Evolutionary conservation across 2,329 filamentous ascomycete species (phyloP), one percentile per base, ranked within the genome.

Genomic region (Penicillium olsonii): DNA sequence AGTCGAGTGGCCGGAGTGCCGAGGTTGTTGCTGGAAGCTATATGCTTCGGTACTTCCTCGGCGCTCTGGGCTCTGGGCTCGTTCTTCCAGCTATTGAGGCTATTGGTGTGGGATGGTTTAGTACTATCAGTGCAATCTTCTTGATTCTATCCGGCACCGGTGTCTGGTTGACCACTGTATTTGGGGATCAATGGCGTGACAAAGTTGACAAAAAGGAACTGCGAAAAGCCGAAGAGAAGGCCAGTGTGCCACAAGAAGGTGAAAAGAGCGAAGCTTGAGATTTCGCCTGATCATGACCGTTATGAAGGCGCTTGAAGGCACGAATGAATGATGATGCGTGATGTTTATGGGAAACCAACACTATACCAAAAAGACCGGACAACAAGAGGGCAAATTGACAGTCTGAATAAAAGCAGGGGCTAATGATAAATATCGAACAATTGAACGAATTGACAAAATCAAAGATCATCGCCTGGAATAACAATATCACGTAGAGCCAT

Each of bases 11-110:
- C 1, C 75, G 81, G 24, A 83, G 83, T 37, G 82, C 85, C 3
- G 88, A 94, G 63, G 87, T 92, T 3, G 83, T 90, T 37, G 87
- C 88, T 0, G 87, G 87, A 0, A 94, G 92, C 67, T 94, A 92
- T 68, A 84, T 90, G 61, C 76, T 88, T 42, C 78, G 89, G 5
- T 94, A 92, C 67, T 64, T 90, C 5, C 87, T 91, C 57, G 88
- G 84, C 1, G 88, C 87, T 10, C 70, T 82, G 4, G 87, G 83
- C 0, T 87, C 84, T 2, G 88, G 87, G 0, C 81, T 84, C 2
- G 88, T 88, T 46, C 74, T 94, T 48, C 90, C 90, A 0, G 87
- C 85, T 1, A 79, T 91, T n/a, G 75, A 90, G 52, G 73, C 69
- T 24, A 86, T 94, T 46, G 89, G 90, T 3, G 84, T 92, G 0